Base-by-base conservation (phyloP, 306 rosid genomes). In the Lathyrus oleraceus region DNA sequence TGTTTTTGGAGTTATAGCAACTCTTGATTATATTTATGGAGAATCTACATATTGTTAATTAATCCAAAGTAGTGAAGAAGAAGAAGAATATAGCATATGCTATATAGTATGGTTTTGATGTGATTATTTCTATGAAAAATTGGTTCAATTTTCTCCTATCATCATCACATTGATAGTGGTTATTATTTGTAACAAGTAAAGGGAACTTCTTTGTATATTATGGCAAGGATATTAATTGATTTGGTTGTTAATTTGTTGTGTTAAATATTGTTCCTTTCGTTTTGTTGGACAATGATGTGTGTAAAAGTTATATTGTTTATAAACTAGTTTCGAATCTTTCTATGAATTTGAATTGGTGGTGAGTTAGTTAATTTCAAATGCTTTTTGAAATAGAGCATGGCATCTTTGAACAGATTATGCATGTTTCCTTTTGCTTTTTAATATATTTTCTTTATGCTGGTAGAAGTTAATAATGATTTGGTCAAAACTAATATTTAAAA, bases 21-120 rank as follows among this genome's bases (percentile, higher is more conserved):
- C 69, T 12, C 83, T 82, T 64, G 86, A 82, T n/a, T 78, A 75
- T 43, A 82, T 82, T 75, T 67, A 82, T 71, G 76, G 86, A 1
- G 83, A 82, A 78, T 82, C 86, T 40, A 78, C 86, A 0, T 16
- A 42, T 14, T 78, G 81, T 11, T 65, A 45, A 11, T 11, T 12
- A 27, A 56, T 36, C 40, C 4, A 1, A 57, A 58, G 15, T 56
- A 30, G 20, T 27, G 28, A 54, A 39, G 2, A 25, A 25, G 10
- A 49, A 49, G 56, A 49, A 4, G n/a, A n/a, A 12, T 16, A 35
- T 6, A 32, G 2, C 7, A 32, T 5, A 32, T 32, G 38, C 2
- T 32, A 7, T 30, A 30, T 30, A 30, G 36, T 30, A 28, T 28
- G 15, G 51, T 5, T 23, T 39, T 75, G 30, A 15, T 60, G 25